Conservation (phyloP, 1,284 basidiomycete genomes). For the Schizopora paradoxa region DNA sequence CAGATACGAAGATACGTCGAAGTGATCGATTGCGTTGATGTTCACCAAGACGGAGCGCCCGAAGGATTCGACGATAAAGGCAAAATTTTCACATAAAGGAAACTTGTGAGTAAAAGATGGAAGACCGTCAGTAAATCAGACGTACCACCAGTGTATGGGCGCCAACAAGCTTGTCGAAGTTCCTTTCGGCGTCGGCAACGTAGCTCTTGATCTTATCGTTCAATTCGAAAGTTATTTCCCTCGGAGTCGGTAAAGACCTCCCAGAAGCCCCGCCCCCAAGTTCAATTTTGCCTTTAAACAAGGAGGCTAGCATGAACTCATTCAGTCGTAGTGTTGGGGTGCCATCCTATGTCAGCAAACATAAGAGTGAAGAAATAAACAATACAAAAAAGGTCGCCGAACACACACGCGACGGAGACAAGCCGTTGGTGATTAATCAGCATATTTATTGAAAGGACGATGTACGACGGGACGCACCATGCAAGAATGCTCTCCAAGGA, state of each 20-base stretch:
- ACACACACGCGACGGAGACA: too few species aligned
- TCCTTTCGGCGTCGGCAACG: conserved; percentile 49
- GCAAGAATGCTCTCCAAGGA: conserved; percentile 85
- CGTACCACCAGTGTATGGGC: conserved; percentile 78
- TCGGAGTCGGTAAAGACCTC: conserved; percentile 53
- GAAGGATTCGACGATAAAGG: too few species aligned
- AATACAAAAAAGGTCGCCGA: conserved; percentile 1
- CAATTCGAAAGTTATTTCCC: conserved; percentile 70
- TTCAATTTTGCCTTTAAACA: conserved; percentile 78
- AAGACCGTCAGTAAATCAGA: conserved; percentile 7
- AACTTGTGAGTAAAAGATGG: neutral
- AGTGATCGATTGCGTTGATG: too few species aligned
- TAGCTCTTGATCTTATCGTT: conserved; percentile 53
- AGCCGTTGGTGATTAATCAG: too few species aligned
- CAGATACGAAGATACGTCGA: neutral
- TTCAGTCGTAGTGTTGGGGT: conserved; percentile 94
- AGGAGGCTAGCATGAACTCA: conserved; percentile 84
- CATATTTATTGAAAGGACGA: too few species aligned
- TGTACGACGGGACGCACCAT: too few species aligned
- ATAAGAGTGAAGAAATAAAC: neutral
- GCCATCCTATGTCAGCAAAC: conserved; percentile 57
- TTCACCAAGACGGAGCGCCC: too few species aligned
- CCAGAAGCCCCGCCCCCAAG: too few species aligned
- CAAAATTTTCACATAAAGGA: neutral
- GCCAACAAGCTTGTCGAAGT: conserved; percentile 75